These are phyloP conservation scores for Blastobotrys terrestris DNA, from an alignment of 805 yeast genomes.

Conservation along the genomic window DNA sequence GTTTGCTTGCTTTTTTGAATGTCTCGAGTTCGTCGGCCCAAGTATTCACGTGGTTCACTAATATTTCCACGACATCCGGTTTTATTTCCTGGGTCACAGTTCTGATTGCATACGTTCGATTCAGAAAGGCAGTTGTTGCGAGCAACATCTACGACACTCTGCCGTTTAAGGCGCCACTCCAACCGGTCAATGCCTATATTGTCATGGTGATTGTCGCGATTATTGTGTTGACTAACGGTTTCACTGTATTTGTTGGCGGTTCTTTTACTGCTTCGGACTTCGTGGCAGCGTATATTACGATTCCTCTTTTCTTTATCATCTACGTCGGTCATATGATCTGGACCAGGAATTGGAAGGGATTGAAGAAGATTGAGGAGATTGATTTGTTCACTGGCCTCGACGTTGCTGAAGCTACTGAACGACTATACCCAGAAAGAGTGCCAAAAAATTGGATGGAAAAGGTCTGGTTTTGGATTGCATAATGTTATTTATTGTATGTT, in stretches of 20 bases:
- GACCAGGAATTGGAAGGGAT: constrained; percentile 38
- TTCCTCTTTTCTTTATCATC: constrained; percentile 49
- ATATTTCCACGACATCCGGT: constrained; percentile 60
- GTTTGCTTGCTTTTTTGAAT: constrained; percentile 61
- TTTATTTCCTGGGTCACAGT: constrained; percentile 58
- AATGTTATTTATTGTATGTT: constrained; percentile 5
- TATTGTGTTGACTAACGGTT: constrained; percentile 67
- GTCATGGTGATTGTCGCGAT: constrained; percentile 44
- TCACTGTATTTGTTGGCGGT: constrained; percentile 52
- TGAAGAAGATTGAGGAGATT: constrained; percentile 48
- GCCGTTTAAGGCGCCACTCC: constrained; percentile 50
- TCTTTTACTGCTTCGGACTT: constrained; percentile 51
- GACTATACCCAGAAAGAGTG: constrained; percentile 33
- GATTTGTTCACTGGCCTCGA: constrained; percentile 58
- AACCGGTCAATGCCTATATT: constrained; percentile 54
- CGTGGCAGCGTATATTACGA: constrained; percentile 65
- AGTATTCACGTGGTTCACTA: constrained; percentile 61
- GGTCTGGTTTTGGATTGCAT: constrained; percentile 48
- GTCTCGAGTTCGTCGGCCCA: constrained; percentile 45
- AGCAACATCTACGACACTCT: constrained; percentile 50
- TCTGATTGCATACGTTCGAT: constrained; percentile 49
- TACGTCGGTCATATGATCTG: constrained; percentile 54
- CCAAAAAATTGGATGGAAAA: constrained; percentile 37
- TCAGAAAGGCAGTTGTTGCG: constrained; percentile 55
- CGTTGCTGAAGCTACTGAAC: constrained; percentile 45